Percentiles rank a stretch among this genome's conserved stretches.
Conservation (phyloP, 1,284 basidiomycete genomes). For the Heliocybe sulcata region DNA sequence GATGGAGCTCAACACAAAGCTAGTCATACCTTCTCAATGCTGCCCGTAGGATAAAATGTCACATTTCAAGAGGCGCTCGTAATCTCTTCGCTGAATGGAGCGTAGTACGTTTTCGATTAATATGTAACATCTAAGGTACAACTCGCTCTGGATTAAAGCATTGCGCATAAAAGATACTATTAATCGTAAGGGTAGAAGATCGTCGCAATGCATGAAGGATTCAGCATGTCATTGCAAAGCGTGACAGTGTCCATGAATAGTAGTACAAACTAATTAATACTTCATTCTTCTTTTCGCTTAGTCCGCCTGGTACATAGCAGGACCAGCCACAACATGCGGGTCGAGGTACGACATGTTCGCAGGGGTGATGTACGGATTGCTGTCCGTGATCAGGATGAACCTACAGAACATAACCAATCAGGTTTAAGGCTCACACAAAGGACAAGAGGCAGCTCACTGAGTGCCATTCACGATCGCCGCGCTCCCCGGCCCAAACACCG, state of each 20-base stretch:
- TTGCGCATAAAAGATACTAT: too few relatives aligned
- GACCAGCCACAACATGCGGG: slow-evolving; percentile 49
- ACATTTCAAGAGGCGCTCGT: too few relatives aligned
- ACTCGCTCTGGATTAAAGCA: too few relatives aligned
- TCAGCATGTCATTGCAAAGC: too few relatives aligned
- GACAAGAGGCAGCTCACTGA: slow-evolving; percentile 22
- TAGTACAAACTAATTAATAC: background rate
- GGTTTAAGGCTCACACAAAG: background rate
- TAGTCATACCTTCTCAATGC: too few relatives aligned
- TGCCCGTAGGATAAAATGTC: too few relatives aligned
- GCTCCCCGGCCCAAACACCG: slow-evolving; percentile 31
- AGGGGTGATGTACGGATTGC: slow-evolving; percentile 46
- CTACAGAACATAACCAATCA: slow-evolving; percentile 12
- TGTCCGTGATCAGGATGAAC: slow-evolving; percentile 48
- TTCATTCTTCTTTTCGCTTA: slow-evolving; percentile 15
- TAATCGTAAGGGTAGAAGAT: too few relatives aligned
- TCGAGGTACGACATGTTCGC: slow-evolving; percentile 52
- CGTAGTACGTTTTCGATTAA: too few relatives aligned
- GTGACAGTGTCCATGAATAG: background rate
- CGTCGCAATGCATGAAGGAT: too few relatives aligned
- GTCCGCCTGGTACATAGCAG: slow-evolving; percentile 41
- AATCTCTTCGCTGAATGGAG: too few relatives aligned
- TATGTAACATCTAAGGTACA: too few relatives aligned
- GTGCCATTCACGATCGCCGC: slow-evolving; percentile 40
- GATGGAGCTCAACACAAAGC: too few relatives aligned